A percentile compares a stretch with the other conserved stretches of the same genome.
These are phyloP conservation scores for Astragalus membranaceus DNA, from an alignment of 306 rosid genomes.

Conservation along the genomic window DNA sequence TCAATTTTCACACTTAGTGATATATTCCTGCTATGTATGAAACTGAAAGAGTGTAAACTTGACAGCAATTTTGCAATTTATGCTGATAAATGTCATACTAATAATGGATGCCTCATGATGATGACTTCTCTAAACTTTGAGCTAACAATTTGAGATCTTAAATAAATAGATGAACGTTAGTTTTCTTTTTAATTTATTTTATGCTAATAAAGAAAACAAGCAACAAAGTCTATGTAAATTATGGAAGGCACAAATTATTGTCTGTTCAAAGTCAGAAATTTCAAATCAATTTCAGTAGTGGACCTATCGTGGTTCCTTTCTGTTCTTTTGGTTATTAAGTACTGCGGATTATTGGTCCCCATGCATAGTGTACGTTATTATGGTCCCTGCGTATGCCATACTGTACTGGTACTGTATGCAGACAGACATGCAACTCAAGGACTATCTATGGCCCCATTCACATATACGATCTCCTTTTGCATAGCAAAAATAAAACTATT, in stretches of 20 bases:
- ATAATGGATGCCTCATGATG: too few species aligned
- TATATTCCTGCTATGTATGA: too few species aligned
- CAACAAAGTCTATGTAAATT: neutral
- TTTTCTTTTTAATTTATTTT: neutral
- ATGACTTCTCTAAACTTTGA: too few species aligned
- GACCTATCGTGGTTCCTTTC: neutral
- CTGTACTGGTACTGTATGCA: neutral
- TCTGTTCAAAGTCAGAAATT: neutral
- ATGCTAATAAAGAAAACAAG: neutral
- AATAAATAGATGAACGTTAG: neutral
- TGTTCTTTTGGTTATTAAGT: neutral
- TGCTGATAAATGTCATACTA: too few species aligned
- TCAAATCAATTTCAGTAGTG: neutral
- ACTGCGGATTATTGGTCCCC: conserved; percentile 32
- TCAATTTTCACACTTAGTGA: too few species aligned
- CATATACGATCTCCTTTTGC: conserved; percentile 20
- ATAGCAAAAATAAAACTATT: neutral
- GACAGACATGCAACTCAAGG: conserved; percentile 50
- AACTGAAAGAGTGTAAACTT: neutral
- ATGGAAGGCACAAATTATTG: neutral
- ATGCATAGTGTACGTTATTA: conserved; percentile 4
- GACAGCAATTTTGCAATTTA: too few species aligned
- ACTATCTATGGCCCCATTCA: conserved; percentile 30
- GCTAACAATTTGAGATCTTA: too few species aligned
- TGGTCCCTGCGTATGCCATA: conserved; percentile 32